A percentile compares a stretch with the other conserved stretches of the same genome.
phyloP scores from a whole-genome alignment of 306 rosid species.

The Malus sylvestris region DNA sequence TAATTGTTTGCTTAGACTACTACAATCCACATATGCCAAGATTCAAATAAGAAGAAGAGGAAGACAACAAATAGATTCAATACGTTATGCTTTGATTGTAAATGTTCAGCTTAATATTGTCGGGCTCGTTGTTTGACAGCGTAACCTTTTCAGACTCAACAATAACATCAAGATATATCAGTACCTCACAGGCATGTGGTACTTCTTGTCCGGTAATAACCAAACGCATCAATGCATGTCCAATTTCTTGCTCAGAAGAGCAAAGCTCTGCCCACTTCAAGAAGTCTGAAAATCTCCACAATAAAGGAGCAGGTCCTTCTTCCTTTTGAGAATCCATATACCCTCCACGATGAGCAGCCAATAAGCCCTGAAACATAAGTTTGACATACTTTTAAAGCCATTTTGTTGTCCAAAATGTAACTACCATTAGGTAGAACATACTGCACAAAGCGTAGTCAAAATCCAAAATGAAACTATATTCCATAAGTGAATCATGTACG shows the following conservation, averaged over 20 bases:
- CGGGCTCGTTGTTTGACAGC: neutral
- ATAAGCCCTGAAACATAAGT: conserved; percentile 55
- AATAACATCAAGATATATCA: neutral
- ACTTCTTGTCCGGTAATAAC: conserved; percentile 98
- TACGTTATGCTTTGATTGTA: too few relatives aligned
- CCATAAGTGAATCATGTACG: neutral
- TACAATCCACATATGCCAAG: neutral
- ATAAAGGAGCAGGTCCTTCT: conserved; percentile 94
- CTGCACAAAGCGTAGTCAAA: neutral
- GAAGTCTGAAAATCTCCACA: conserved; percentile 97
- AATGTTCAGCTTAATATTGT: too few relatives aligned
- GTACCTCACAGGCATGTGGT: conserved; percentile 98
- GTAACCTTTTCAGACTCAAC: neutral
- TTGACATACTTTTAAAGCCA: neutral
- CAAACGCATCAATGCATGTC: conserved; percentile 96
- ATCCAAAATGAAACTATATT: neutral
- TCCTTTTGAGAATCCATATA: conserved; percentile 95
- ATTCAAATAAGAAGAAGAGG: neutral
- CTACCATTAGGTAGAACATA: neutral
- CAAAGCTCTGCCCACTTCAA: conserved; percentile 98
- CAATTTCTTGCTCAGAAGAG: conserved; percentile 90
- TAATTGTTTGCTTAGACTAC: neutral
- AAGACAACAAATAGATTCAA: neutral
- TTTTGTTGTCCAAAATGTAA: neutral
- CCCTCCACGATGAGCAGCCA: conserved; percentile 99